Evolutionary conservation across 1,284 basidiomycete species (phyloP).

Genomic region (Stygiomarasmius scandens): DNA sequence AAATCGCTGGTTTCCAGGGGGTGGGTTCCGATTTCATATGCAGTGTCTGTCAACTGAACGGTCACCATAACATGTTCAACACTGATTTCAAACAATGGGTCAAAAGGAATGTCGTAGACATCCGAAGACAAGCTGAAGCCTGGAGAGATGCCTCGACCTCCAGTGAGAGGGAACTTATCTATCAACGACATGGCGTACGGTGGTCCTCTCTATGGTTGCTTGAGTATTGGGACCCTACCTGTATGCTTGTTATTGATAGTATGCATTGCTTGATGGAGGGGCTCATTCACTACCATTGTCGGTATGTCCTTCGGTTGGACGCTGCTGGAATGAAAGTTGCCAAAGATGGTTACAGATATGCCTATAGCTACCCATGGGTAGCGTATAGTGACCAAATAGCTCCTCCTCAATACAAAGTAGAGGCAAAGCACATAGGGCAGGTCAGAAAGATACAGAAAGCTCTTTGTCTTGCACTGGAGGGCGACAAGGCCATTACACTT

Average conservation of each 20-base stretch:
- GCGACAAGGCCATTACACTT: no score
- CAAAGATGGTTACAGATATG: not conserved
- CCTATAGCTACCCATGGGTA: no score
- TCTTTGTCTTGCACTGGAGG: no score
- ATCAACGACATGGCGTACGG: not conserved
- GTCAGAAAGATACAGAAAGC: no score
- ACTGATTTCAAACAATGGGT: constrained; percentile 1
- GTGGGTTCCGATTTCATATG: constrained; percentile 5
- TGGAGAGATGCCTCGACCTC: not conserved
- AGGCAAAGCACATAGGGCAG: no score
- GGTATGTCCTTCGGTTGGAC: not conserved
- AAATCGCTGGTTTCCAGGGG: constrained; percentile 8
- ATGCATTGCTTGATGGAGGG: constrained; percentile 34
- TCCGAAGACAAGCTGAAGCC: not conserved
- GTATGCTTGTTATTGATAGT: constrained; percentile 27
- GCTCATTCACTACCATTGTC: constrained; percentile 2
- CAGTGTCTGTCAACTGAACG: not conserved
- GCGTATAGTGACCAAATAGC: no score
- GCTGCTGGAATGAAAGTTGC: not conserved
- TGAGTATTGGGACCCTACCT: constrained; percentile 36
- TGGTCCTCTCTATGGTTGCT: constrained; percentile 25
- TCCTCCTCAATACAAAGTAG: no score
- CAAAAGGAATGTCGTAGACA: not conserved
- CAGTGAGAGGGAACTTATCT: not conserved
- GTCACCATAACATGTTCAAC: not conserved